Evolutionary conservation across 1,139 yeast genomes (phyloP).

Genomic region (Candida sp.): DNA sequence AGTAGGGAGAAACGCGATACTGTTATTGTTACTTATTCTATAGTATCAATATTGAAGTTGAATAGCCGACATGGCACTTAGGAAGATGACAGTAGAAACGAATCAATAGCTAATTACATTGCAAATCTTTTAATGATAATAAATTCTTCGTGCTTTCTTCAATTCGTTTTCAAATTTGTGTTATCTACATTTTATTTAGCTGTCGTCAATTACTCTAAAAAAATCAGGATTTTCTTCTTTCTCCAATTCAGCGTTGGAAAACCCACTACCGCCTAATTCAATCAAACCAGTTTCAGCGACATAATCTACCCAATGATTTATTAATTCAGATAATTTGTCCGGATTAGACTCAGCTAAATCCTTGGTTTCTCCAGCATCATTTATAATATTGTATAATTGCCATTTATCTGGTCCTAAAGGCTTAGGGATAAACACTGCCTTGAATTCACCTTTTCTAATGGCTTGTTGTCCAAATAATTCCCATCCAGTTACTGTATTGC

Average conservation of each 20-base stretch:
- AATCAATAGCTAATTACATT: too few species aligned
- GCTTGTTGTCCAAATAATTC: slow-evolving; percentile 57
- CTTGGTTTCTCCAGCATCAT: slow-evolving; percentile 46
- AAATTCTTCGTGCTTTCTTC: too few species aligned
- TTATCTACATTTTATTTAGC: too few species aligned
- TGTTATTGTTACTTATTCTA: too few species aligned
- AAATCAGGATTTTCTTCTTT: background rate
- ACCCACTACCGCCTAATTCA: slow-evolving; percentile 19
- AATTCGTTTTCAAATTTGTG: too few species aligned
- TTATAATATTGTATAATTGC: slow-evolving; percentile 43
- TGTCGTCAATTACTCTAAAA: background rate
- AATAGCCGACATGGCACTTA: too few species aligned
- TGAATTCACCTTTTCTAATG: slow-evolving; percentile 47
- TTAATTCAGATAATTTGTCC: slow-evolving; percentile 32
- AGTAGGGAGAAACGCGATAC: too few species aligned
- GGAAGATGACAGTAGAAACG: too few species aligned
- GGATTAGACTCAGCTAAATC: slow-evolving; percentile 35
- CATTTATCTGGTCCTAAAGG: slow-evolving; percentile 49
- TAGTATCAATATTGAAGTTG: too few species aligned
- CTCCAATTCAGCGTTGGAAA: background rate
- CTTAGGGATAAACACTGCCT: slow-evolving; percentile 46
- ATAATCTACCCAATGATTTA: slow-evolving; percentile 49
- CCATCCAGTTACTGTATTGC: slow-evolving; percentile 54
- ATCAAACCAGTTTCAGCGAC: slow-evolving; percentile 54
- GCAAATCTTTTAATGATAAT: too few species aligned